Base-by-base conservation (phyloP, 805 yeast genomes). In the Priceomyces fermenticarens region DNA sequence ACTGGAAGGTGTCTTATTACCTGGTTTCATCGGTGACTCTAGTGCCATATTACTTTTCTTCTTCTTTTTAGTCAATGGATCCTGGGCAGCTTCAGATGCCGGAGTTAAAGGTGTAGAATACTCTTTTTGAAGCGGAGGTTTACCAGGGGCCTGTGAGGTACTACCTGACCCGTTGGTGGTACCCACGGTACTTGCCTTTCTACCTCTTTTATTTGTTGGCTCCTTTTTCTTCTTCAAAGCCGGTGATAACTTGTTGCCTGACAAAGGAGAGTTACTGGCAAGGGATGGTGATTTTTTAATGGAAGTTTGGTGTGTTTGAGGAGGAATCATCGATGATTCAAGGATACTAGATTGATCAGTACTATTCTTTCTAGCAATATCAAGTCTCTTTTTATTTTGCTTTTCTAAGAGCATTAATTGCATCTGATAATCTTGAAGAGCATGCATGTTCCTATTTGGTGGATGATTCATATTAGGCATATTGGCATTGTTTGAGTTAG, bases 341-440 rank as follows among this genome's bases (percentile, higher is more conserved):
- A 53, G 30, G 10, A 37, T 27, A 8, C 52, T 29, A 20, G 46
- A 40, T 11, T 48, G 46, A 39, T 54, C 55, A 4, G 46, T 39
- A 13, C 43, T 46, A 45, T 49, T 67, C 46, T 61, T 65, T 30
- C 80, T 59, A 4, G 75, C 79, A 39, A 71, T 75, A 50, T 77
- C 81, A 37, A 85, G 65, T 40, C 86, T 72, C 57, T 78, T 80
- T 56, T 83, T 82, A 60, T 85, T 87, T 57, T 85, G 90, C 47
- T 78, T 78, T 53, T 87, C 95, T 54, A 88, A 64, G 40, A 83
- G 57, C 75, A 85, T 76, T 49, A 86, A 65, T 60, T 86, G 91
- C 70, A 79, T 81, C 58, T 87, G 95, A 59, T 88, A 87, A 55
- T 87, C 95, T 52, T 83, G 87, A 30, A 87, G 65, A 1, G 91